phyloP scores from a whole-genome alignment of 352 stramenopile genomes.

The Phytophthora pini region DNA sequence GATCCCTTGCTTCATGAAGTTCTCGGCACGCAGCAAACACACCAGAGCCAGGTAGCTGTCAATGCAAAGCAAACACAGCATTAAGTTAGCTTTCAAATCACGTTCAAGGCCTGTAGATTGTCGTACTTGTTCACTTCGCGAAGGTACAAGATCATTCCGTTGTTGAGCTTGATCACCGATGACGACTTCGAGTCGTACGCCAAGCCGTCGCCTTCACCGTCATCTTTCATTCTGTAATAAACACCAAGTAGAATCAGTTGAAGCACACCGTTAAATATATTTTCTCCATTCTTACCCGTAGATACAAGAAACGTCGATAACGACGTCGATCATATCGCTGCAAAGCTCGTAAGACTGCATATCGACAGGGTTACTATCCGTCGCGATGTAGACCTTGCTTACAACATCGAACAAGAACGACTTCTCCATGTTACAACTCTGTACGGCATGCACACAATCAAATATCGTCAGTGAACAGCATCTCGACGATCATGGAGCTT shows the following conservation, averaged over 20 bases:
- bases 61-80: constrained; percentile 10
- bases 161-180: constrained; percentile 98
- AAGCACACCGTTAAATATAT: not conserved
- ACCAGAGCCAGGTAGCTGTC: constrained; percentile 96
- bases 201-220: constrained; percentile 91
- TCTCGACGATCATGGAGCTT: not conserved
- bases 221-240: constrained; percentile 81
- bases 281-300: constrained; percentile 82
- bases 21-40: constrained; percentile 96
- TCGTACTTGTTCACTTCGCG: constrained; percentile 93
- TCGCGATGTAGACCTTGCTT: constrained; percentile 99
- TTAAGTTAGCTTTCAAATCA: constrained; percentile 4
- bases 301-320: constrained; percentile 99
- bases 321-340: constrained; percentile 99
- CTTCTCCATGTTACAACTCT: constrained; percentile 99
- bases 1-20: constrained; percentile 98
- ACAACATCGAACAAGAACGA: constrained; percentile 99
- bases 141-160: constrained; percentile 97
- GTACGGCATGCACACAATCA: constrained; percentile 21
- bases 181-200: constrained; percentile 97
- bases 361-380: constrained; percentile 98
- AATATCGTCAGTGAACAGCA: not conserved
- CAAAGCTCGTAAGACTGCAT: constrained; percentile 98
- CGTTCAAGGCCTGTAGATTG: constrained; percentile 3
- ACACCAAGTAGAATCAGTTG: not conserved